A percentile compares a stretch with the other conserved stretches of the same genome.
These are phyloP conservation scores for Cucurbita moschata DNA, from an alignment of 306 rosid species.

Conservation along the genomic window DNA sequence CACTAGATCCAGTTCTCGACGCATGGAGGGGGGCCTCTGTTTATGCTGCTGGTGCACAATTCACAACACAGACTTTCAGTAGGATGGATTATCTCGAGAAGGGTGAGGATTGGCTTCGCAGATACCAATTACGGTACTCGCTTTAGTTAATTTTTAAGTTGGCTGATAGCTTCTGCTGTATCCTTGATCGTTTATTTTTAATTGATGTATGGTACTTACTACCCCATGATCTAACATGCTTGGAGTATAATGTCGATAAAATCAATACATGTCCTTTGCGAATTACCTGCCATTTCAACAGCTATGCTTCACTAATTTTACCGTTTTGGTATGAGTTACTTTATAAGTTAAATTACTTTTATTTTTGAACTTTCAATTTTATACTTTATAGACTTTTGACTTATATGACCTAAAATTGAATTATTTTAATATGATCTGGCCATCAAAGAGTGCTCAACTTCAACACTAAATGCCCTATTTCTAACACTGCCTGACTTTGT, in stretches of 20 bases:
- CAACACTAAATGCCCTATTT: neutral
- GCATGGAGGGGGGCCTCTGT: conserved; percentile 96
- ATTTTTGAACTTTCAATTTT: too few species aligned
- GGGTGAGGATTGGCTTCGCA: conserved; percentile 81
- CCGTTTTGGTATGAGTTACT: too few species aligned
- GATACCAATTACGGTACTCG: conserved; percentile 50
- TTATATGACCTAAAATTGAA: too few species aligned
- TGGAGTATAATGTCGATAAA: neutral
- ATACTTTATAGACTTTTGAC: too few species aligned
- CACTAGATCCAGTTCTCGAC: conserved; percentile 71
- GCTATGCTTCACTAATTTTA: neutral
- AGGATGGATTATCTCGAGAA: conserved; percentile 64
- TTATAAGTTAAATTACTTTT: too few species aligned
- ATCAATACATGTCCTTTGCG: neutral
- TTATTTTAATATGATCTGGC: too few species aligned
- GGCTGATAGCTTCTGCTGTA: neutral
- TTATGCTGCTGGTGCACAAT: conserved; percentile 50
- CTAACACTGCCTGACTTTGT: neutral
- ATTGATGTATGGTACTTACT: neutral
- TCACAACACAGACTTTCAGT: conserved; percentile 66
- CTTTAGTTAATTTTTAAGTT: conserved; percentile 13
- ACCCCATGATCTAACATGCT: neutral
- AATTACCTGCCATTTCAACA: neutral
- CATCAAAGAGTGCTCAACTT: neutral
- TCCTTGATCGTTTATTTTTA: neutral